A percentile compares a stretch with the other conserved stretches of the same genome.
These are phyloP conservation scores for Wickerhamomyces mucosus DNA, from an alignment of 805 yeast genomes.

Conservation along the genomic window DNA sequence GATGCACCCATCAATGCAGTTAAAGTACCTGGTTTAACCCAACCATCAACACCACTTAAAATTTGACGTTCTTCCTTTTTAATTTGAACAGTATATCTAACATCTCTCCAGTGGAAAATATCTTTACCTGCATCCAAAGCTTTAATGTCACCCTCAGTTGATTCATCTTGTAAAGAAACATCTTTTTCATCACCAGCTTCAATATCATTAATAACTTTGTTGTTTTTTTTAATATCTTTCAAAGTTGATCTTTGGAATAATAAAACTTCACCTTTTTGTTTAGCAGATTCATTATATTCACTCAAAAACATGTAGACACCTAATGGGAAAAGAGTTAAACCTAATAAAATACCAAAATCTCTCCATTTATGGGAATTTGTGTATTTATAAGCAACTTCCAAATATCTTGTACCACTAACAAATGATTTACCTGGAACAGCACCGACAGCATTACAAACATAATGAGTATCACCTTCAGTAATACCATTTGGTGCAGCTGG, in stretches of 20 bases:
- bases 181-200: conserved; percentile 22
- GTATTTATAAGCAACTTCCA: conserved; percentile 35
- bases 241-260: conserved; percentile 45
- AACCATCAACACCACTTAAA: conserved; percentile 61
- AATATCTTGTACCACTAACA: conserved; percentile 45
- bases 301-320: conserved; percentile 40
- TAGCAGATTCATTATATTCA: conserved; percentile 51
- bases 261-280: conserved; percentile 64
- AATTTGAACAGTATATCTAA: conserved; percentile 60
- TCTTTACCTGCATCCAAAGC: conserved; percentile 30
- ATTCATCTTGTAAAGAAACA: conserved; percentile 13
- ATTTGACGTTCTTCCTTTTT: conserved; percentile 52
- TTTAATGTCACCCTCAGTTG: conserved; percentile 14
- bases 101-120: conserved; percentile 71
- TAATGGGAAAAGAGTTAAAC: conserved; percentile 45
- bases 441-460: conserved; percentile 49
- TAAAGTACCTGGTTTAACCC: conserved; percentile 76
- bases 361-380: conserved; percentile 46
- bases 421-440: conserved; percentile 38
- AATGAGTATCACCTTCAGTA: conserved; percentile 19
- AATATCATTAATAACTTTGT: conserved; percentile 15
- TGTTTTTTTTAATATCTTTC: conserved; percentile 34
- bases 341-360: conserved; percentile 53
- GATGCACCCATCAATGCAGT: conserved; percentile 75
- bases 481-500: conserved; percentile 27